These are phyloP conservation scores for Mortierella hygrophila DNA, from an alignment of 192 early-diverging fungal species.

Conservation along the genomic window DNA sequence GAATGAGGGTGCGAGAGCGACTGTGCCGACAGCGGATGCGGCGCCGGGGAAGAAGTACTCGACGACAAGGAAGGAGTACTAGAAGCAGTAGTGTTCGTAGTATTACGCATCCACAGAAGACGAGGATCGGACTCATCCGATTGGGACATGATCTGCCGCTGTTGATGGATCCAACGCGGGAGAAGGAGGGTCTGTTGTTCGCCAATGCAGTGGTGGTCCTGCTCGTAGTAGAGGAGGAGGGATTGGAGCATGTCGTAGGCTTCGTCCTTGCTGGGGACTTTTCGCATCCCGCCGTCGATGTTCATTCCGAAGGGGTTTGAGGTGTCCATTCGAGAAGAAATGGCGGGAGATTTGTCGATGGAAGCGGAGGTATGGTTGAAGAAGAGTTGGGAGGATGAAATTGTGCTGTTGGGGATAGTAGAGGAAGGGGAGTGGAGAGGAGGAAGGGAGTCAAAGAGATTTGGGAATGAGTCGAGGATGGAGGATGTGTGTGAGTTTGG, in stretches of 20 bases:
- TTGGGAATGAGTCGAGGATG: conserved; percentile 46
- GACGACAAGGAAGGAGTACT: background rate
- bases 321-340: background rate
- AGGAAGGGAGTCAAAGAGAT: conserved; percentile 27
- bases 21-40: conserved; percentile 7
- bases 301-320: conserved; percentile 28
- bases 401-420: background rate
- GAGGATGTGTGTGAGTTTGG: conserved; percentile 17
- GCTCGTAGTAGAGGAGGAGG: conserved; percentile 44
- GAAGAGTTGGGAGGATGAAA: conserved; percentile 16
- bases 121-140: conserved; percentile 16
- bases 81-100: background rate
- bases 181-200: conserved; percentile 49
- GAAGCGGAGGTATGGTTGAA: conserved; percentile 7
- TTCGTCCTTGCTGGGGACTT: conserved; percentile 39
- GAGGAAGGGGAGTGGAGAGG: conserved; percentile 5
- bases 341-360: background rate
- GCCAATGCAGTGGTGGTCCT: conserved; percentile 40
- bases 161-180: conserved; percentile 50
- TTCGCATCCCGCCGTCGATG: conserved; percentile 38
- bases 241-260: conserved; percentile 49
- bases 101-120: conserved; percentile 25
- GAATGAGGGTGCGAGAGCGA: conserved; percentile 21
- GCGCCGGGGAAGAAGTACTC: background rate
- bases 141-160: conserved; percentile 41